These are phyloP conservation scores for Pseudogymnoascus sp. DNA, from an alignment of 2,329 filamentous ascomycete genomes.

Conservation along the genomic window DNA sequence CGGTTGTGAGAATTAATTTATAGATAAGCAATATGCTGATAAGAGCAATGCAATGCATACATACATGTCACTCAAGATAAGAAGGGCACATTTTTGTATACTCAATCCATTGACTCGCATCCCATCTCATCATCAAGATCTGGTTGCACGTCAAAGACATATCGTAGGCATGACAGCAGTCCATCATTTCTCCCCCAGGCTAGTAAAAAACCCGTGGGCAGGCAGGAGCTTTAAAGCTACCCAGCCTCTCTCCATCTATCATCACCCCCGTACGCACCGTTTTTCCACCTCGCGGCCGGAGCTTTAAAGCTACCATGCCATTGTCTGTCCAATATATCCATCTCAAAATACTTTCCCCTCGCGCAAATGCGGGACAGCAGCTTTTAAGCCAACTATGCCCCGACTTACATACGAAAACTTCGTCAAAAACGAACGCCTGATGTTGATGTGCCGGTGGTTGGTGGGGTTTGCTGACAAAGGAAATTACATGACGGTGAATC, in stretches of 20 bases:
- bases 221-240: slow-evolving; percentile 31
- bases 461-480: slow-evolving; percentile 19
- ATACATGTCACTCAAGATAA: not conserved
- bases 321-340: not conserved
- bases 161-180: slow-evolving; percentile 1
- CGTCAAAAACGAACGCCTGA: slow-evolving; percentile 23
- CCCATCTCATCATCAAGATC: slow-evolving; percentile 8
- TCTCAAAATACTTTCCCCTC: not conserved
- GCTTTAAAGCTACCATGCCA: slow-evolving; percentile 16
- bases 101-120: slow-evolving; percentile 6
- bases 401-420: slow-evolving; percentile 16
- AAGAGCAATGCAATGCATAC: not conserved
- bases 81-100: not conserved
- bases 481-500: slow-evolving; percentile 32
- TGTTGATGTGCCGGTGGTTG: slow-evolving; percentile 24
- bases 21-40: not conserved
- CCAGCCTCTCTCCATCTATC: slow-evolving; percentile 21
- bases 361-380: slow-evolving; percentile 7
- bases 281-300: slow-evolving; percentile 9
- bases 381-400: slow-evolving; percentile 18
- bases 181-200: not conserved
- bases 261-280: not conserved
- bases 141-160: not conserved
- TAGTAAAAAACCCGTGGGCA: not conserved
- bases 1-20: not conserved